Conservation (phyloP, 192 early-diverging fungal genomes). For the Coemansia reversa region DNA sequence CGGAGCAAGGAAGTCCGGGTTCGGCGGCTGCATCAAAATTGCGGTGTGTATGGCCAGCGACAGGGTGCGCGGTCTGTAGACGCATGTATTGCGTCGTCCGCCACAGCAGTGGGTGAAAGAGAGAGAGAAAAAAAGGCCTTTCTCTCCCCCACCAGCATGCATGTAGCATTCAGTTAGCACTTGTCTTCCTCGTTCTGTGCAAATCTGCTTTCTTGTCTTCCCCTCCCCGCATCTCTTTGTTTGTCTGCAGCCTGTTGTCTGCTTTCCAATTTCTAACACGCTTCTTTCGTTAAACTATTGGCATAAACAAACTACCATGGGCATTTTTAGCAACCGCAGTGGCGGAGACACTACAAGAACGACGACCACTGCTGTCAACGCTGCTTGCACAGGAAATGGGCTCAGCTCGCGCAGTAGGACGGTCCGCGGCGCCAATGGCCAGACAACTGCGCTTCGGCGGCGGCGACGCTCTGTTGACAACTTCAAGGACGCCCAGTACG, state of each 20-base stretch:
- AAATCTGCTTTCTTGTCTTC: slow-evolving; percentile 1
- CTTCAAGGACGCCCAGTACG: slow-evolving; percentile 26
- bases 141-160: neutral
- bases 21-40: neutral
- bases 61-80: neutral
- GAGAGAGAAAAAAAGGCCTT: neutral
- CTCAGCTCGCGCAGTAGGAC: slow-evolving; percentile 19
- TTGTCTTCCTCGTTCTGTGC: neutral
- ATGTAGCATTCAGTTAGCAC: neutral
- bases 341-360: slow-evolving; percentile 5
- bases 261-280: neutral
- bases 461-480: slow-evolving; percentile 46
- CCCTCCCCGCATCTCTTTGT: slow-evolving; percentile 5
- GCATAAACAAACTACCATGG: slow-evolving; percentile 13
- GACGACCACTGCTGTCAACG: neutral
- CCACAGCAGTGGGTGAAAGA: neutral
- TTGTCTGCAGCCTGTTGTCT: slow-evolving; percentile 1
- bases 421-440: slow-evolving; percentile 14
- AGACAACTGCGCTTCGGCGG: slow-evolving; percentile 9
- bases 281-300: neutral
- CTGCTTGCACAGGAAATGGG: neutral
- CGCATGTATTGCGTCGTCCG: neutral
- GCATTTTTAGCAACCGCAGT: slow-evolving; percentile 27
- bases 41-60: neutral
- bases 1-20: neutral